Conservation (phyloP, 169 alveolate genomes). For the Babesia divergens region DNA sequence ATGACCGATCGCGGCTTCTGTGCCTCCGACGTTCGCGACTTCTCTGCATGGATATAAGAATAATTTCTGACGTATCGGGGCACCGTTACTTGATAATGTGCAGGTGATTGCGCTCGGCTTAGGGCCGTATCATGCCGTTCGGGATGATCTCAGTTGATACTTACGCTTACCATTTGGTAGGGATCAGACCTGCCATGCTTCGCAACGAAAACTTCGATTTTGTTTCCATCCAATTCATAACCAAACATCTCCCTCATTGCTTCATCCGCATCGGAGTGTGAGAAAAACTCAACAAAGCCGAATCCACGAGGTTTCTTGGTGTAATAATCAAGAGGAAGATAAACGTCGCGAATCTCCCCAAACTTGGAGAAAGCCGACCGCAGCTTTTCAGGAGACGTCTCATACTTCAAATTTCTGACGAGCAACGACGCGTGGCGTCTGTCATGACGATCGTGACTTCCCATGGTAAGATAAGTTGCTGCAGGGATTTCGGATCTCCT, state of each 20-base stretch:
- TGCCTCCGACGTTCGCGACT: constrained; percentile 27
- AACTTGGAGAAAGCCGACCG: constrained; percentile 74
- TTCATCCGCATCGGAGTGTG: constrained; percentile 79
- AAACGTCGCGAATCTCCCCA: constrained; percentile 88
- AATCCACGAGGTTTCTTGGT: constrained; percentile 87
- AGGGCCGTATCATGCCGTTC: too few relatives aligned
- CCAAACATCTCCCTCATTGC: constrained; percentile 83
- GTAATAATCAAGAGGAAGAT: constrained; percentile 88
- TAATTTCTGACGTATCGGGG: too few relatives aligned
- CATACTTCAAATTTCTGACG: constrained; percentile 76
- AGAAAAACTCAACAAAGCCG: constrained; percentile 84
- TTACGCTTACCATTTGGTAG: constrained; percentile 57
- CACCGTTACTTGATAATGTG: too few relatives aligned
- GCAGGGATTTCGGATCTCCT: too few relatives aligned
- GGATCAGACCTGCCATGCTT: constrained; percentile 79
- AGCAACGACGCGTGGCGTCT: constrained; percentile 75
- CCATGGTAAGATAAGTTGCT: too few relatives aligned
- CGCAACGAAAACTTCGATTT: constrained; percentile 74
- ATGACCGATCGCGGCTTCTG: constrained; percentile 37
- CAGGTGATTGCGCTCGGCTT: too few relatives aligned
- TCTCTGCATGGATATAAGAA: constrained; percentile 29
- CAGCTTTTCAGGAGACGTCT: constrained; percentile 82
- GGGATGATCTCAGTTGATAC: too few relatives aligned
- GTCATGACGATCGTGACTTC: constrained; percentile 50
- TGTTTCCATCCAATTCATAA: constrained; percentile 70